Conservation (phyloP, 805 yeast genomes). For the Tetrapisispora nanseiensis region DNA sequence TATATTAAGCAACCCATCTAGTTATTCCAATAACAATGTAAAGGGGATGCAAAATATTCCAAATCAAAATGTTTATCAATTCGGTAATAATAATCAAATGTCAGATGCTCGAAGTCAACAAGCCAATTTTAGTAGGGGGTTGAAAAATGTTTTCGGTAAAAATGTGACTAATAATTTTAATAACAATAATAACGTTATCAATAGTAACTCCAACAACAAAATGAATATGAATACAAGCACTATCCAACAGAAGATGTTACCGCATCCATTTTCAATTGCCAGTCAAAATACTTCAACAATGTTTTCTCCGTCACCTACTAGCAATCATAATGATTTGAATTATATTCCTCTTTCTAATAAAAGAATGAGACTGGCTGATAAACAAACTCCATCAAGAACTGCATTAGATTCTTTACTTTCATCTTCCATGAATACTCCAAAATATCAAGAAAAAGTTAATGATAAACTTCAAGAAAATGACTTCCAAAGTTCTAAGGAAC, state of each 20-base stretch:
- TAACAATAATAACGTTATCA: background rate
- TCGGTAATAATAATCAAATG: background rate
- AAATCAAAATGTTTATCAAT: background rate
- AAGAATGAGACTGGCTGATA: conserved; percentile 18
- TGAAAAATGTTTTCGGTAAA: background rate
- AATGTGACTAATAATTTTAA: background rate
- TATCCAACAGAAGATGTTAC: conserved; percentile 6
- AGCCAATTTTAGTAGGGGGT: background rate
- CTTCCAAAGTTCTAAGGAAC: background rate
- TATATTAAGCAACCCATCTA: background rate
- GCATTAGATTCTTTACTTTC: conserved; percentile 26
- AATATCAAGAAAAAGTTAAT: conserved; percentile 3
- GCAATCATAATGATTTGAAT: background rate
- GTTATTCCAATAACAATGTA: background rate
- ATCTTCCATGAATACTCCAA: conserved; percentile 18
- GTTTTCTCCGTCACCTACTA: conserved; percentile 14
- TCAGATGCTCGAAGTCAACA: background rate
- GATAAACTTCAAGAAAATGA: background rate
- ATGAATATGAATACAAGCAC: background rate
- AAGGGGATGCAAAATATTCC: background rate
- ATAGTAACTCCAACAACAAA: background rate
- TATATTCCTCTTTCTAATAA: conserved; percentile 13
- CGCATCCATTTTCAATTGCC: conserved; percentile 4
- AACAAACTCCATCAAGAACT: conserved; percentile 24
- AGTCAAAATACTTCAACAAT: conserved; percentile 7